Evolutionary conservation across 192 early-diverging fungal species (phyloP).

Genomic region (Podila verticillata): DNA sequence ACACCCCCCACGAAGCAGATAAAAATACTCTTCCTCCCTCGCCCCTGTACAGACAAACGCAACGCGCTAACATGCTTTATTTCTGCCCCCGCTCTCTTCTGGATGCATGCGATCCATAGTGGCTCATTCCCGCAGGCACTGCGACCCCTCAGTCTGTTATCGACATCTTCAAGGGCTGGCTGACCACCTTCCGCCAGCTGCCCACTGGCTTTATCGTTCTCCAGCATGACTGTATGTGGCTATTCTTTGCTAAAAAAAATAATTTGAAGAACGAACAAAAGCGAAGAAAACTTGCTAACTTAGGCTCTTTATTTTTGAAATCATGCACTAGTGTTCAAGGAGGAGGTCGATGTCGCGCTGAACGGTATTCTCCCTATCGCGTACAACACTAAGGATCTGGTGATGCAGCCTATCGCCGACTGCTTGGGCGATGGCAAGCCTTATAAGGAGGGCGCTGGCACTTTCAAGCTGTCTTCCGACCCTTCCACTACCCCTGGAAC

Average conservation of each 20-base stretch:
- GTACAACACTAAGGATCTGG: constrained; percentile 20
- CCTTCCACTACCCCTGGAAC: no score
- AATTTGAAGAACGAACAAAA: background rate
- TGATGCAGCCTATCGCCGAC: constrained; percentile 50
- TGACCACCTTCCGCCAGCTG: constrained; percentile 49
- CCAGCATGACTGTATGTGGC: constrained; percentile 56
- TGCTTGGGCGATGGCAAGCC: constrained; percentile 50
- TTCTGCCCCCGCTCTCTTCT: background rate
- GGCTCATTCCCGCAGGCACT: constrained; percentile 39
- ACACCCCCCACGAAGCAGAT: background rate
- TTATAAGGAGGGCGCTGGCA: constrained; percentile 44
- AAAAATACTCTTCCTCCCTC: background rate
- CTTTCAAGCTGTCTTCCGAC: constrained; percentile 6
- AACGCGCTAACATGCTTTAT: background rate
- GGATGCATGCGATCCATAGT: constrained; percentile 1
- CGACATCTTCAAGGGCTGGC: constrained; percentile 54
- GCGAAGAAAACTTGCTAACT: no score
- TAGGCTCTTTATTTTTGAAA: no score
- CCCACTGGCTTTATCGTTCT: constrained; percentile 58
- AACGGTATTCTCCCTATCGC: constrained; percentile 41
- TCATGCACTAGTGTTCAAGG: constrained; percentile 25
- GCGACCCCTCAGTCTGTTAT: constrained; percentile 29
- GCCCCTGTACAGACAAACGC: background rate
- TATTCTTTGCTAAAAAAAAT: background rate
- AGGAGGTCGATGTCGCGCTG: constrained; percentile 60